Percentiles rank a stretch among this genome's conserved stretches.
Conservation (phyloP, 2,329 filamentous ascomycete species). For the Blastomyces silverae region DNA sequence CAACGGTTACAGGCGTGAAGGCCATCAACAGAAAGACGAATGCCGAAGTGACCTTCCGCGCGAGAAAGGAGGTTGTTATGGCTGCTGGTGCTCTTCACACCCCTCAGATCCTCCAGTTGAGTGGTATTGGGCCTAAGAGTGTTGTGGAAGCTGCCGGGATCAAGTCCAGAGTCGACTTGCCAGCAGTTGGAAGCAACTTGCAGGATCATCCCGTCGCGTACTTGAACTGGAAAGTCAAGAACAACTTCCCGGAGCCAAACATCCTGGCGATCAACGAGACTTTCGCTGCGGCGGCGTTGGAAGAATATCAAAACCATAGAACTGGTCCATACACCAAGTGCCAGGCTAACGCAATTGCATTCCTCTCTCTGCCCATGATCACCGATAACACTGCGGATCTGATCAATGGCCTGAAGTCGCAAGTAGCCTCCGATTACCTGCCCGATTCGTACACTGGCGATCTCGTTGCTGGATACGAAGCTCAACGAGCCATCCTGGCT, state of each 20-base stretch:
- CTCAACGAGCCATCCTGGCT: conserved; percentile 21
- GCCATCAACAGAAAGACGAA: conserved; percentile 22
- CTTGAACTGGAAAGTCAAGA: conserved; percentile 14
- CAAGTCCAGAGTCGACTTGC: conserved; percentile 38
- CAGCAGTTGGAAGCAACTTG: conserved; percentile 41
- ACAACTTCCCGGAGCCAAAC: conserved; percentile 18
- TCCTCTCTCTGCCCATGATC: conserved; percentile 20
- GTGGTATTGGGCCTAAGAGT: conserved; percentile 40
- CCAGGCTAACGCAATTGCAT: conserved; percentile 21
- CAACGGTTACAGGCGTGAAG: conserved; percentile 15
- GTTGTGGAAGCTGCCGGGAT: conserved; percentile 38
- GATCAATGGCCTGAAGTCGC: conserved; percentile 14
- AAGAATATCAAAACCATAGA: conserved; percentile 17
- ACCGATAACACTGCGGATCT: conserved; percentile 15
- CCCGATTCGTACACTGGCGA: conserved; percentile 16
- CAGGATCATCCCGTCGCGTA: conserved; percentile 24
- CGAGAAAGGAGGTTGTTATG: conserved; percentile 36
- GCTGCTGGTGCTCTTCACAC: conserved; percentile 38
- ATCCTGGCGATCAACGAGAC: conserved; percentile 16
- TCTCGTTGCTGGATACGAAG: conserved; percentile 23
- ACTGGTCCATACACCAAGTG: conserved; percentile 24
- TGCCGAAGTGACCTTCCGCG: conserved; percentile 11
- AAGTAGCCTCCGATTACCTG: conserved; percentile 12
- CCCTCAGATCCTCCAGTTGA: conserved; percentile 44
- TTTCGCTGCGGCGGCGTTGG: conserved; percentile 19